These are phyloP conservation scores for Hygrocybe coccinea DNA, from an alignment of 768 basidiomycete genomes.

Conservation along the genomic window DNA sequence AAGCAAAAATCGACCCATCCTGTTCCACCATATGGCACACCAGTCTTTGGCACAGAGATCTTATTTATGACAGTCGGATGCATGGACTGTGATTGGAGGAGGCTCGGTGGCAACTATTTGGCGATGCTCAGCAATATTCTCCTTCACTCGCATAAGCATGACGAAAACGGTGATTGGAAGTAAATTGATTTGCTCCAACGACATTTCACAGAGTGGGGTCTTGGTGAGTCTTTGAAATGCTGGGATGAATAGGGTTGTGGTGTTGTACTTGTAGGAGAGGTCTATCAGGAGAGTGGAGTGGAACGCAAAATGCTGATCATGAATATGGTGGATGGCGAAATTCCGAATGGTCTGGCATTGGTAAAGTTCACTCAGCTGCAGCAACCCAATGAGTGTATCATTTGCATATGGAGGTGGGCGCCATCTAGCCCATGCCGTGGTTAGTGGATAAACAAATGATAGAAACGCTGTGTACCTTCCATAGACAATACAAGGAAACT, in stretches of 20 bases:
- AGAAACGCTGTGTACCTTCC: background rate
- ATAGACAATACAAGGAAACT: background rate
- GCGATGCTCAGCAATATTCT: background rate
- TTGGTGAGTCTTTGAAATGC: background rate
- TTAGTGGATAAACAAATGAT: no score
- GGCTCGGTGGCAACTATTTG: background rate
- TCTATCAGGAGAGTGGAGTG: background rate
- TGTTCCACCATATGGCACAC: slow-evolving; percentile 20
- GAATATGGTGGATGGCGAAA: background rate
- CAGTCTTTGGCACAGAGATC: slow-evolving; percentile 15
- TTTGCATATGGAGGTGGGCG: background rate
- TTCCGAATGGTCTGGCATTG: background rate
- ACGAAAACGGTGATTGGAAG: background rate
- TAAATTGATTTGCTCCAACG: background rate
- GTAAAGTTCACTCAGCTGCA: background rate
- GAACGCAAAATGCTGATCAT: background rate
- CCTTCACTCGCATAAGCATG: background rate
- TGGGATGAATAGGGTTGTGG: background rate
- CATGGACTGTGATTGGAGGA: background rate
- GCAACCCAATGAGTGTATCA: background rate
- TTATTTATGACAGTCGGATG: background rate
- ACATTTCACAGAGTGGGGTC: background rate
- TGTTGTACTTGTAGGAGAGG: background rate
- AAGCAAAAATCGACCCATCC: slow-evolving; percentile 18
- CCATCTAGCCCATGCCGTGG: no score